Evolutionary conservation across 306 rosid species (phyloP).

Genomic region (Sicyos baderoa): DNA sequence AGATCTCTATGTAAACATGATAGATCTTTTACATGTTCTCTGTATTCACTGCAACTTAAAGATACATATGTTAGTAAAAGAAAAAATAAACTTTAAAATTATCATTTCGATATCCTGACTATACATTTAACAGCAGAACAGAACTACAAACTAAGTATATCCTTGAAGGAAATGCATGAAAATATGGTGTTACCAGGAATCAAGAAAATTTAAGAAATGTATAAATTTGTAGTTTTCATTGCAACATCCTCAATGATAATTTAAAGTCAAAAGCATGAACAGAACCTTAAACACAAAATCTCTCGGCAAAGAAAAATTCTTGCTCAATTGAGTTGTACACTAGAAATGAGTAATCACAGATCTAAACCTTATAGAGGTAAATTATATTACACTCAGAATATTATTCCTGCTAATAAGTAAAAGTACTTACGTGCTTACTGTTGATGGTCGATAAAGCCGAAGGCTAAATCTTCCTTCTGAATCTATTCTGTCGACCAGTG

Average conservation of each 20-base stretch:
- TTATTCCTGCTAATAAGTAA: too few relatives aligned
- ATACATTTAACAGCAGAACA: too few relatives aligned
- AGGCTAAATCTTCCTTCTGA: slow-evolving; percentile 45
- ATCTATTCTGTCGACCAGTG: slow-evolving; percentile 84
- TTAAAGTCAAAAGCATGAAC: neutral
- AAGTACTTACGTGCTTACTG: slow-evolving; percentile 59
- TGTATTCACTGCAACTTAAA: slow-evolving; percentile 46
- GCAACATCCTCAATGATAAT: too few relatives aligned
- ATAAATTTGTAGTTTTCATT: neutral
- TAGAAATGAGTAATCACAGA: slow-evolving; percentile 2
- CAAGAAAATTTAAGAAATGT: neutral
- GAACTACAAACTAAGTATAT: too few relatives aligned
- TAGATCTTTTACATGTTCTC: slow-evolving; percentile 85
- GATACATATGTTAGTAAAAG: neutral
- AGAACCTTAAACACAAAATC: neutral
- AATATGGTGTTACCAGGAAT: too few relatives aligned
- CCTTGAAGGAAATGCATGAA: too few relatives aligned
- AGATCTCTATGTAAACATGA: slow-evolving; percentile 59
- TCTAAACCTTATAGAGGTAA: neutral
- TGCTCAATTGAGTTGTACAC: neutral
- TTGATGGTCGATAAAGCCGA: slow-evolving; percentile 84
- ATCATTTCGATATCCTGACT: too few relatives aligned
- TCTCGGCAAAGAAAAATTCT: neutral
- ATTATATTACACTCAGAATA: too few relatives aligned
- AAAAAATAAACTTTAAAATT: too few relatives aligned